These are phyloP conservation scores for Plasmodium malariae DNA, from an alignment of 169 alveolate species.

Conservation along the genomic window DNA sequence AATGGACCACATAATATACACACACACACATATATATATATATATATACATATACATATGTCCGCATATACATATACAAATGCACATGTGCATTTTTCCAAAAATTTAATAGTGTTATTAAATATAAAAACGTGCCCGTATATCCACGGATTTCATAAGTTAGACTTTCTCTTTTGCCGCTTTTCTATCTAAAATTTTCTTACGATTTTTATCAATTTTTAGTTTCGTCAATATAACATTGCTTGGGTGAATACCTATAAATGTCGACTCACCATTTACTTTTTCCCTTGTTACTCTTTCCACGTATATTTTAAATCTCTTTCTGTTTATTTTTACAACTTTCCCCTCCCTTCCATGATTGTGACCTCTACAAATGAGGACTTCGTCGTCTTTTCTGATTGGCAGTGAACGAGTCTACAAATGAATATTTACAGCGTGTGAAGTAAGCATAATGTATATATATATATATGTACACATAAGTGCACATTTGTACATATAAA, in stretches of 20 bases:
- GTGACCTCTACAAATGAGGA: conserved; percentile 97
- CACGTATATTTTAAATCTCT: conserved; percentile 96
- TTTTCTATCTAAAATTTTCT: conserved; percentile 93
- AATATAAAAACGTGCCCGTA: background rate
- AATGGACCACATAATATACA: background rate
- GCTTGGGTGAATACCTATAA: conserved; percentile 97
- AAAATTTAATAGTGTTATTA: background rate
- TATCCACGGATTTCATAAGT: too few species aligned
- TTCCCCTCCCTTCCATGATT: conserved; percentile 98
- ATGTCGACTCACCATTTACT: conserved; percentile 93
- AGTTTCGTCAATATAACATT: conserved; percentile 96
- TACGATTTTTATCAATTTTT: conserved; percentile 95
- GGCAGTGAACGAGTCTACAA: conserved; percentile 95
- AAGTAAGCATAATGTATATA: too few species aligned
- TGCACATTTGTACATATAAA: background rate
- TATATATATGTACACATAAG: background rate
- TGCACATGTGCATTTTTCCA: background rate
- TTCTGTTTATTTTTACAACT: conserved; percentile 97
- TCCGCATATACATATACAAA: background rate
- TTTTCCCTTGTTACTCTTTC: conserved; percentile 97
- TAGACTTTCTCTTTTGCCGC: conserved; percentile 77
- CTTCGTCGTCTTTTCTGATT: conserved; percentile 98
- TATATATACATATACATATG: conserved; percentile 8
- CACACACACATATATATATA: background rate
- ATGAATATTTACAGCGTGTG: background rate